Evolutionary conservation across 495 filamentous ascomycete species (phyloP), one percentile per base, ranked within the genome.

Genomic region (Lasiosphaeria hispida): DNA sequence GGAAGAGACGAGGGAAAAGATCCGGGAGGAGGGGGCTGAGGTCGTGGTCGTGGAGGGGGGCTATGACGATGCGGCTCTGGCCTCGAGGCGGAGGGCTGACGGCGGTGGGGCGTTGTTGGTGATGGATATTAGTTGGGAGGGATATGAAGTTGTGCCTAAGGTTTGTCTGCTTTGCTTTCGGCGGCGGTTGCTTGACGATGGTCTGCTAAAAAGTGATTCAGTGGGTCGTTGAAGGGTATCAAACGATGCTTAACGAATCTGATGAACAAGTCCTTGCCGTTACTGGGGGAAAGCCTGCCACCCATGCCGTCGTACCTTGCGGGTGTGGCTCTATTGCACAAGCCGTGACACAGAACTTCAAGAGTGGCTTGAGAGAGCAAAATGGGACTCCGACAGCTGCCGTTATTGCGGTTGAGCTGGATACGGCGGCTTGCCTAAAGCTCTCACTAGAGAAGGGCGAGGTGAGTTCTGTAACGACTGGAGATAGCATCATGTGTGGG

Each of bases 171-270:
- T 53, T 13, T 30, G 4, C n/a, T 30, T n/a, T n/a, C n/a, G 17
- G 2, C 47, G 37, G 40, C 48, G 43, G 7, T 23, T 41, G 1
- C 17, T 40, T 43, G 33, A 39, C 10, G 9, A 37, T 18, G 38
- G 14, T 48, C 11, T 23, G 44, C 30, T 53, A 40, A 51, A 23
- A 18, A 23, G 23, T 23, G 8, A 15, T 11, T 17, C 42, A 80
- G 63, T 90, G 86, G 86, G 85, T 90, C 30, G 83, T 88, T 1
- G 85, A 89, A 11, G 88, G 88, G 5, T 91, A 91, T 62, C 77
- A 75, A 10, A 88, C 86, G 0, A 83, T 89, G 81, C 73, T 90
- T 61, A 52, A 64, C 4, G 88, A 91, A 66, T 72, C 77, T 4
- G 85, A 88, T 23, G 67, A 72, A 8, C 83, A 87, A 60, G 58